Conservation (phyloP, 768 basidiomycete genomes). For the Rhodotorula graminis region DNA sequence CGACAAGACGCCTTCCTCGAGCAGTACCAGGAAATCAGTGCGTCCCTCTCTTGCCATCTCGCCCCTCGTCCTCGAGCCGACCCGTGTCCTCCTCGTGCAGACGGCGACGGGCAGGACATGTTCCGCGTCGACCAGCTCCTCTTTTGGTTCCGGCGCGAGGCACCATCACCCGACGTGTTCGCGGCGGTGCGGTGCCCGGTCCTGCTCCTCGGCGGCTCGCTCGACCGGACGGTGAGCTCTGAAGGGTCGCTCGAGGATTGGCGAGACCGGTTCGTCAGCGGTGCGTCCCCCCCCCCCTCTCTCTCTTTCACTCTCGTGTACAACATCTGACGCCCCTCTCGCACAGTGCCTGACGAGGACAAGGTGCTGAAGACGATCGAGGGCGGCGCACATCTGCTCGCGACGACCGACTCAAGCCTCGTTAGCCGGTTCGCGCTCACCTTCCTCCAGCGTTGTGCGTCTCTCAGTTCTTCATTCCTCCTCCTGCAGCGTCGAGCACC, state of each 20-base stretch:
- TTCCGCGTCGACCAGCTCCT: slow-evolving; percentile 10
- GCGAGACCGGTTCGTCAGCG: slow-evolving; percentile 9
- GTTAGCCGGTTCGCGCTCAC: slow-evolving; percentile 18
- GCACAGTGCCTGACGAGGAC: not conserved
- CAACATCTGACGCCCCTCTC: fast-evolving
- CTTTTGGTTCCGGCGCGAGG: slow-evolving; percentile 18
- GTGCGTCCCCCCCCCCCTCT: not conserved
- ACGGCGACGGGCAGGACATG: not conserved
- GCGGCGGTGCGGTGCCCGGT: slow-evolving; percentile 5
- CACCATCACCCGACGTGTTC: slow-evolving; percentile 6
- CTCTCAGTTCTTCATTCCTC: not conserved
- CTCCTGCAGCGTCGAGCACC: too few species aligned
- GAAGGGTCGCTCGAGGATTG: slow-evolving; percentile 16
- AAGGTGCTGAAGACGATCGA: slow-evolving; percentile 15
- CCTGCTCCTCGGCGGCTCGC: slow-evolving; percentile 13
- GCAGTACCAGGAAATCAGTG: slow-evolving; percentile 20
- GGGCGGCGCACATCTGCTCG: slow-evolving; percentile 14
- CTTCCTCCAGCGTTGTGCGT: slow-evolving; percentile 21
- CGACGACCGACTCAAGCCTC: slow-evolving; percentile 12
- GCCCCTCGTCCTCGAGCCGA: too few species aligned
- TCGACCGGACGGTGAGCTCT: slow-evolving; percentile 11
- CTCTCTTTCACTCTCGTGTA: not conserved
- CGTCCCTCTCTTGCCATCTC: not conserved
- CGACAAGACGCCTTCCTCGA: slow-evolving; percentile 4
- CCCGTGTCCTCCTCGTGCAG: not conserved